Base-by-base conservation (phyloP, 148 eudicot genomes). In the Arctostaphylos glauca region DNA sequence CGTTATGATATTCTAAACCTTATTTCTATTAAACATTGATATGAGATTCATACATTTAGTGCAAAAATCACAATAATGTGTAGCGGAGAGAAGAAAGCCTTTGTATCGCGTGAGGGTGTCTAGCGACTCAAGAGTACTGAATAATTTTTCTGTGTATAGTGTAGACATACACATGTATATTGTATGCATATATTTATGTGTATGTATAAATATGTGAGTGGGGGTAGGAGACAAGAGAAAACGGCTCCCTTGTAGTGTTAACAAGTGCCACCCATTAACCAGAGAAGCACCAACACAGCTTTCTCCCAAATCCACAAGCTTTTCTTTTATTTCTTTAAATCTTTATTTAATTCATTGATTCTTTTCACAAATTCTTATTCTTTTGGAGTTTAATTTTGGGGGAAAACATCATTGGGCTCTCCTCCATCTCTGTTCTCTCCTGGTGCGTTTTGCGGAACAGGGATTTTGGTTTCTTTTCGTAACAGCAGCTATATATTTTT, bases 231-330 rank as follows among this genome's bases (percentile, higher is more conserved):
- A 80, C 87, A 67, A 80, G 87, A 64, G n/a, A 76, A 85, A 85
- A 82, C 87, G 86, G 86, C 86, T 85, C 79, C 62, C 66, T 81
- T 25, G 16, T 77, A 72, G 58, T 78, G 84, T 81, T 44, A 79
- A 84, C 86, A 84, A 83, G 83, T 88, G 90, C 88, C 88, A 83
- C 84, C 81, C 85, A 68, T 84, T 70, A 79, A 38, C 71, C 82
- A 68, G 75, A 50, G 81, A 79, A 76, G 78, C 80, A 76, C 50
- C 62, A 52, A 25, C 86, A 50, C 80, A 31, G 21, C 77, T 59
- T 16, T 21, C 59, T 18, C 72, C 5, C 60, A 50, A 13, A 19
- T 21, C 44, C 43, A 38, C 62, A 3, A 14, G 8, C 6, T 52
- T 31, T 66, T 66, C 6, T 25, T 66, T 66, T 56, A 1, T 31